Base-by-base conservation (phyloP, 768 basidiomycete genomes). In the Arthromyces matolae region DNA sequence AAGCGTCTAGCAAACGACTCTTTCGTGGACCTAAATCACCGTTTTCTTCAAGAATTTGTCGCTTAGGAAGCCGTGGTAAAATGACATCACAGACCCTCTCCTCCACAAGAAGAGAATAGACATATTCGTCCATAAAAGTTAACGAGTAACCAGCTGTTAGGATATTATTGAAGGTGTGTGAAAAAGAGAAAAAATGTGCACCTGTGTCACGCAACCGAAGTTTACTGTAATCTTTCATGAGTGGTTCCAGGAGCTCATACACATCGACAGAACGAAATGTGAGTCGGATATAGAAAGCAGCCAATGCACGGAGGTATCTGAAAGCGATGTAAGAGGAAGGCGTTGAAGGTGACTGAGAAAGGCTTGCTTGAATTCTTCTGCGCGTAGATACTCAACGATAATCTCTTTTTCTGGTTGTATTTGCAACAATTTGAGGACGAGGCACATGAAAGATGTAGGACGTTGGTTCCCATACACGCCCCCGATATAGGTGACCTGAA, bases 361-460 rank as follows among this genome's bases (percentile, higher is more conserved):
- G 22, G 29, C 20, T n/a, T 55, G 95, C 96, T 99, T 99, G 78
- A 97, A 99, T 65, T 99, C 96, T 51, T 98, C 96, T 6, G 93
- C 96, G 45, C 84, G 80, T 19, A 99, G 72, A 63, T 99, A 99
- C 62, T 98, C 96, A 1, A 98, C 72, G 42, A 98, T 64, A 44
- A 99, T 97, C 69, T 98, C 96, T 65, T 94, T 95, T 69, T 97
- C 91, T 3, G 96, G 96, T 63, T 98, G 96, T 41, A 99, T 84
- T 68, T 97, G 95, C 35, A 99, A 76, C 42, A 99, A 77, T 65
- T 99, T 99, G 57, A 98, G 73, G 39, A 94, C 80, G 33, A 99
- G 75, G 61, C 89, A 94, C 40, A 98, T 70, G 67, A 95, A 99
- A 62, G 93, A 86, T 3, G 94, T 98, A 0, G 96, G 96, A 37